A percentile compares a stretch with the other conserved stretches of the same genome.
Conservation (phyloP, 2,329 filamentous ascomycete genomes). For the Ophiosphaerella narmari region DNA sequence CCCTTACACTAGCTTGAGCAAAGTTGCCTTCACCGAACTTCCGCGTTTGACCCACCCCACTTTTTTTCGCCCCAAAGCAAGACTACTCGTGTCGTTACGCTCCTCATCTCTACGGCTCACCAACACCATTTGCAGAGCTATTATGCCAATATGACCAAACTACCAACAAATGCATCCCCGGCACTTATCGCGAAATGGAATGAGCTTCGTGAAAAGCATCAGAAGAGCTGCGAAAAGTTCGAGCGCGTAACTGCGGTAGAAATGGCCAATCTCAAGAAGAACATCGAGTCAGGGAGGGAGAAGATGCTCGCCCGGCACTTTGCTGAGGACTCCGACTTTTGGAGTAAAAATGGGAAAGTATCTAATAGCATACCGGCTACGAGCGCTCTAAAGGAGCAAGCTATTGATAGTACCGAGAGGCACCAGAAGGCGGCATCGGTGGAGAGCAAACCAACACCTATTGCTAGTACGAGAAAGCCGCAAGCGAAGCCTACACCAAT, state of each 20-base stretch:
- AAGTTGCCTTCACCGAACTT: too few relatives aligned
- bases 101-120: background rate
- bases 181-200: slow-evolving; percentile 3
- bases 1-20: too few relatives aligned
- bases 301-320: slow-evolving; percentile 6
- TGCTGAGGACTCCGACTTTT: slow-evolving; percentile 11
- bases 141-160: background rate
- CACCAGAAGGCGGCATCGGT: too few relatives aligned
- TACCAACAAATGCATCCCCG: background rate
- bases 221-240: background rate
- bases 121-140: background rate
- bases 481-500: background rate
- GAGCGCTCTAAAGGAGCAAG: background rate
- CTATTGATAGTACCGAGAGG: too few relatives aligned
- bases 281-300: background rate
- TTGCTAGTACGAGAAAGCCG: background rate
- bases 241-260: background rate
- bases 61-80: background rate
- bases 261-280: background rate
- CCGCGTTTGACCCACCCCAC: background rate
- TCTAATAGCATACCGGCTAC: background rate
- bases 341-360: slow-evolving; percentile 1
- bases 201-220: slow-evolving; percentile 2
- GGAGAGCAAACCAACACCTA: too few relatives aligned
- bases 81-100: background rate